Conservation (phyloP, 2,329 filamentous ascomycete species). For the Cyanodermella asteris region DNA sequence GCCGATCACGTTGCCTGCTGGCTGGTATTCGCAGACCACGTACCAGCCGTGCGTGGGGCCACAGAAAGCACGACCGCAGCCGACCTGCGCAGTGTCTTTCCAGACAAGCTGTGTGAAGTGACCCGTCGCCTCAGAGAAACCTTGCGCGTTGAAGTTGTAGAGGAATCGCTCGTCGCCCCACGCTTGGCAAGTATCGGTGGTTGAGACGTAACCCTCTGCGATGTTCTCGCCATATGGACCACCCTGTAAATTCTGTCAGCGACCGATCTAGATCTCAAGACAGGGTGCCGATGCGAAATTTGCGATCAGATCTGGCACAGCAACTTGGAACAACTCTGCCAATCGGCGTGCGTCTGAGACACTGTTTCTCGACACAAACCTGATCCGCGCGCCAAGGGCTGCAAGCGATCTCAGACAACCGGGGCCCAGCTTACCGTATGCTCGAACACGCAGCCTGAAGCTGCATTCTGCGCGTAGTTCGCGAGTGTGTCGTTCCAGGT, state of each 20-base stretch:
- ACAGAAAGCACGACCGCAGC: slow-evolving; percentile 33
- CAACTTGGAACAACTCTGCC: too few species aligned
- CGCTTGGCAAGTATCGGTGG: slow-evolving; percentile 34
- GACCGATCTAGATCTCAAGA: too few species aligned
- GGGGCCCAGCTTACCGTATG: too few species aligned
- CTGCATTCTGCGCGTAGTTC: slow-evolving; percentile 30
- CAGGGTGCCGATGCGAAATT: too few species aligned
- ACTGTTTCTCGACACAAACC: too few species aligned
- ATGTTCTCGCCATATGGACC: slow-evolving; percentile 43
- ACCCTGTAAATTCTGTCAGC: too few species aligned
- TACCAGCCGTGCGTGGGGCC: slow-evolving; percentile 31
- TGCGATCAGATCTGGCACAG: too few species aligned
- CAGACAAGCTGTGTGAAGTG: slow-evolving; percentile 61
- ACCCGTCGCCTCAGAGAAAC: slow-evolving; percentile 41
- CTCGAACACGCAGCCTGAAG: slow-evolving; percentile 19
- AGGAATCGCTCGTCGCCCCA: slow-evolving; percentile 40
- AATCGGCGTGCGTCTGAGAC: too few species aligned
- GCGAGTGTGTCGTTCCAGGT: slow-evolving; percentile 45
- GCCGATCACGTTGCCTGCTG: slow-evolving; percentile 37
- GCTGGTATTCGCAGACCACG: slow-evolving; percentile 49
- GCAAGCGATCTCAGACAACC: too few species aligned
- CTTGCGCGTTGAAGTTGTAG: slow-evolving; percentile 37
- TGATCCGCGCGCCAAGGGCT: too few species aligned
- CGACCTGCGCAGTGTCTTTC: slow-evolving; percentile 38
- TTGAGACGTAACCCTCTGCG: slow-evolving; percentile 42